These are phyloP conservation scores for Colletotrichum phormii DNA, from an alignment of 2,329 filamentous ascomycete genomes.

Conservation along the genomic window DNA sequence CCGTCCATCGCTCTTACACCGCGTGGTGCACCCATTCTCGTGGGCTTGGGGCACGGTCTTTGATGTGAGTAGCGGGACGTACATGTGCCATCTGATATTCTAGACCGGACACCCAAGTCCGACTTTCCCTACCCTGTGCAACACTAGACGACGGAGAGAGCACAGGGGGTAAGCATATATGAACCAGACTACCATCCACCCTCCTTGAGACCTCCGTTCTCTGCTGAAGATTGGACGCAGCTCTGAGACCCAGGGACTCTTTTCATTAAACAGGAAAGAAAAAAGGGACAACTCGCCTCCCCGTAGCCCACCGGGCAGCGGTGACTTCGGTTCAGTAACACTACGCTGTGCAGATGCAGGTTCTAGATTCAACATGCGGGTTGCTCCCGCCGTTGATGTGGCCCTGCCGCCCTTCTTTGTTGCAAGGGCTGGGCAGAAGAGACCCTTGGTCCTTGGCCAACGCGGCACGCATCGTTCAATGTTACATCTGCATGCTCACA, in stretches of 20 bases:
- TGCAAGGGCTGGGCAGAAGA: not conserved
- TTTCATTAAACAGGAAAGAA: not conserved
- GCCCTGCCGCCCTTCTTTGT: not conserved
- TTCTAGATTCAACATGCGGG: slow-evolving; percentile 1
- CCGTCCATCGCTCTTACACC: not conserved
- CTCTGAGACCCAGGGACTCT: not conserved
- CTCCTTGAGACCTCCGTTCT: not conserved
- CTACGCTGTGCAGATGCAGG: not conserved
- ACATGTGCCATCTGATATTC: slow-evolving; percentile 9
- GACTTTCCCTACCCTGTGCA: not conserved
- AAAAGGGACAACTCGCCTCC: not conserved
- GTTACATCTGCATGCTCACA: not conserved
- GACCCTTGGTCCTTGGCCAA: not conserved
- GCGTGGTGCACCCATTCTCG: slow-evolving; percentile 19
- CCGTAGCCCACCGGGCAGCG: not conserved
- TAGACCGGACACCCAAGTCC: not conserved
- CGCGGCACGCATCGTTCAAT: not conserved
- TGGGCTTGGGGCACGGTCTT: not conserved
- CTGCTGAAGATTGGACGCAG: slow-evolving; percentile 17
- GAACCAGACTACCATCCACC: slow-evolving; percentile 11
- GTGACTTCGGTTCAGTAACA: not conserved
- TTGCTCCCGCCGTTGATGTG: not conserved
- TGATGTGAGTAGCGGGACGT: not conserved
- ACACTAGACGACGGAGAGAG: not conserved
- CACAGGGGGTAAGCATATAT: not conserved